Percentiles rank a stretch among this genome's conserved stretches.
These are phyloP conservation scores for Boletus sp. DNA, from an alignment of 768 basidiomycete species.

Conservation along the genomic window DNA sequence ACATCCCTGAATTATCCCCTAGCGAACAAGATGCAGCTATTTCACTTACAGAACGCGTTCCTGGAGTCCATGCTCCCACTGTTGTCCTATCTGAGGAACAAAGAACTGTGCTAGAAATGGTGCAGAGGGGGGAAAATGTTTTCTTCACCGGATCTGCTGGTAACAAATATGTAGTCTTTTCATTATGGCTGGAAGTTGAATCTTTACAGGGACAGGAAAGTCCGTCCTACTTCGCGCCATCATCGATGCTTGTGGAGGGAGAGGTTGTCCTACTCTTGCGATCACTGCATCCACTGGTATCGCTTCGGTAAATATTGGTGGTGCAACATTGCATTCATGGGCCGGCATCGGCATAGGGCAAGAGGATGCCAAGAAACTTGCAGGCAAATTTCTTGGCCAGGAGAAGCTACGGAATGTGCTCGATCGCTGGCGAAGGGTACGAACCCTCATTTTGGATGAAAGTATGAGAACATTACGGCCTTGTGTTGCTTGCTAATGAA, in stretches of 20 bases:
- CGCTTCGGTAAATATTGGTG: slow-evolving; percentile 81
- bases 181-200: not conserved
- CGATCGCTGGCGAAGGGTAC: slow-evolving; percentile 59
- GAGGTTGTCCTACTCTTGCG: slow-evolving; percentile 43
- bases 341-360: slow-evolving; percentile 77
- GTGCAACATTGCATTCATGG: slow-evolving; percentile 79
- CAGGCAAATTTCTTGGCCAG: slow-evolving; percentile 51
- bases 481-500: not conserved
- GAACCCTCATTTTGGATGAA: slow-evolving; percentile 82
- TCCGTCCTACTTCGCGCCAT: slow-evolving; percentile 79
- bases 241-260: slow-evolving; percentile 48
- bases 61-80: slow-evolving; percentile 5
- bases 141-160: slow-evolving; percentile 91
- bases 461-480: slow-evolving; percentile 42
- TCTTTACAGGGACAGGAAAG: slow-evolving; percentile 67
- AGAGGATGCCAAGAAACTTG: slow-evolving; percentile 50
- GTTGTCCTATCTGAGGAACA: slow-evolving; percentile 55
- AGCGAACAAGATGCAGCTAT: not conserved
- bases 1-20: not conserved
- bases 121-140: slow-evolving; percentile 61
- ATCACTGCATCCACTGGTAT: slow-evolving; percentile 82
- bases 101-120: slow-evolving; percentile 44
- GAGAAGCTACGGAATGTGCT: slow-evolving; percentile 39
- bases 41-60: not conserved
- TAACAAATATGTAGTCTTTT: not conserved